phyloP scores from a whole-genome alignment of 108 stramenopile genomes.

The Thalassiosira profunda region DNA sequence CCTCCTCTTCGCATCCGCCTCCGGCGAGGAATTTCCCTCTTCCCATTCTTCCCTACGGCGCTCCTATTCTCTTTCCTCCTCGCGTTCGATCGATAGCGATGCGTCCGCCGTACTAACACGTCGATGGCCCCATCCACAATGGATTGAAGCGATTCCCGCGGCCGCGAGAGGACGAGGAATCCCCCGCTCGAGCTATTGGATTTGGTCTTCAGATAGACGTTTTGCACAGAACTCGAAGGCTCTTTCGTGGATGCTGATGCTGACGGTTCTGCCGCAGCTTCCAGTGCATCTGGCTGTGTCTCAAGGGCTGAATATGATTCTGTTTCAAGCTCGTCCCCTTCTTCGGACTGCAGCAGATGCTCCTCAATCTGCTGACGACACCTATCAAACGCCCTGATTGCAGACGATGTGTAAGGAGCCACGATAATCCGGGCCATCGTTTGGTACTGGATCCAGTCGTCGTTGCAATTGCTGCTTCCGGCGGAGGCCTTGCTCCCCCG shows the following conservation, averaged over 20 bases:
- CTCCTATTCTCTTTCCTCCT: neutral
- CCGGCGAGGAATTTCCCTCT: neutral
- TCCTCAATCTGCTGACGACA: no score
- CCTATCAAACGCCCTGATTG: conserved; percentile 10
- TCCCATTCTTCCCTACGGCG: neutral
- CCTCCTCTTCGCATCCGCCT: neutral
- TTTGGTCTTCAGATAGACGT: neutral
- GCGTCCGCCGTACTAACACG: conserved; percentile 29
- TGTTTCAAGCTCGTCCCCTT: neutral
- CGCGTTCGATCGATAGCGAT: conserved; percentile 11
- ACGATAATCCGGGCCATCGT: conserved; percentile 47
- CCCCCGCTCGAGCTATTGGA: neutral
- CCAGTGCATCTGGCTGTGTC: neutral
- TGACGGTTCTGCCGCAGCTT: neutral
- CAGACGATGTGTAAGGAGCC: conserved; percentile 35
- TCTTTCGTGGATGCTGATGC: neutral
- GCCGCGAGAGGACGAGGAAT: conserved; percentile 1
- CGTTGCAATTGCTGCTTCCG: neutral
- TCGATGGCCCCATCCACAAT: conserved; percentile 37
- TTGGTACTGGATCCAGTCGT: conserved; percentile 21
- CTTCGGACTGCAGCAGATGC: no score
- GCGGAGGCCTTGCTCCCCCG: neutral
- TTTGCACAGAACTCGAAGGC: conserved; percentile 1
- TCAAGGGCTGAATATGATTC: neutral
- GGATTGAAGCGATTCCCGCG: conserved; percentile 38